phyloP scores from a whole-genome alignment of 495 filamentous ascomycete genomes.

The Bacidia rubella region DNA sequence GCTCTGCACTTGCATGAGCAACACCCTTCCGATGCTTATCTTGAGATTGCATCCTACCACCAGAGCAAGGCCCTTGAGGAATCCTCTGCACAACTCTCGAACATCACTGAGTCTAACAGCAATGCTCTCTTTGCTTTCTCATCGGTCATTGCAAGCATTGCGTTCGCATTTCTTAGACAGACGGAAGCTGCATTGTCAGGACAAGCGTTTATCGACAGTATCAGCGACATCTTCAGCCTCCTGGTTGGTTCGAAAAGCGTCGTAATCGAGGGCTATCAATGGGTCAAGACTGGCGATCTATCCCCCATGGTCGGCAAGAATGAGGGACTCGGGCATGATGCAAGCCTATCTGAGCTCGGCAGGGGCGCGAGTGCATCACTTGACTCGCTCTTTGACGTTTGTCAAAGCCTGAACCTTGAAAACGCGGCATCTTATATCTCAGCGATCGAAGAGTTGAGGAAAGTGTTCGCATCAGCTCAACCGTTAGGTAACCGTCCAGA shows the following conservation, averaged over 20 bases:
- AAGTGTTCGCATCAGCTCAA: not conserved
- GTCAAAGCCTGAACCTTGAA: not conserved
- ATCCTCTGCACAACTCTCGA: not conserved
- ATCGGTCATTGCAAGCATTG: not conserved
- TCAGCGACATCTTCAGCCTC: slow-evolving; percentile 3
- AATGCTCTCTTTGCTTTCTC: slow-evolving; percentile 8
- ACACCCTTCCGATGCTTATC: not conserved
- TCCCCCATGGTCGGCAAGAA: not conserved
- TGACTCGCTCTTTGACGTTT: not conserved
- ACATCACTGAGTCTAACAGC: not conserved
- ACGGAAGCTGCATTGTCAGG: not conserved
- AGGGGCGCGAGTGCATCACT: not conserved
- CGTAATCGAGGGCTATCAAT: not conserved
- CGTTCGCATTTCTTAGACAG: not conserved
- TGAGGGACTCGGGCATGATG: not conserved
- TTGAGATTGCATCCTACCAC: not conserved
- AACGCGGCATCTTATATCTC: not conserved
- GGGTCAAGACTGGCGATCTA: not conserved
- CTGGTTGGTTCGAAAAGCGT: slow-evolving; percentile 4
- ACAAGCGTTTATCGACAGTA: not conserved
- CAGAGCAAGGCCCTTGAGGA: not conserved
- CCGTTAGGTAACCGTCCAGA: not conserved
- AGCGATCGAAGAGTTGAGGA: not conserved
- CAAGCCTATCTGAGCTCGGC: not conserved
- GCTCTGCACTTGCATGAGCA: not conserved